phyloP scores from a whole-genome alignment of 2,329 filamentous ascomycete genomes.

The Phaeosphaeriaceae sp. region DNA sequence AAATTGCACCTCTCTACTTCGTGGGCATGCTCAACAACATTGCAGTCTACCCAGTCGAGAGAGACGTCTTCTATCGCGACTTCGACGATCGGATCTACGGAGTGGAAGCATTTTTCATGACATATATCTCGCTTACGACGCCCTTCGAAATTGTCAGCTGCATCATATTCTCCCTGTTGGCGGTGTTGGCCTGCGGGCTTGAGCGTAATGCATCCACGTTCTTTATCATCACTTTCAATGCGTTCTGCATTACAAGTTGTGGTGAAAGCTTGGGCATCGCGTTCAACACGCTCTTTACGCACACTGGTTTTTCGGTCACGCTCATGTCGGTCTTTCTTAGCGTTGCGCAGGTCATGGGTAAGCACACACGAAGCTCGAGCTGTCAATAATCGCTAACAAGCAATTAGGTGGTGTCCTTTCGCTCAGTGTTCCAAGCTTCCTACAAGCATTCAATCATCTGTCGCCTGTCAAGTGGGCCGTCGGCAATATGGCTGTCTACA shows the following conservation, averaged over 20 bases:
- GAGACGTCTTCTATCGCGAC: constrained; percentile 80
- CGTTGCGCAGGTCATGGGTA: constrained; percentile 71
- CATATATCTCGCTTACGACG: constrained; percentile 73
- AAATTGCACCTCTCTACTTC: constrained; percentile 75
- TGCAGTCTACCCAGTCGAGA: constrained; percentile 73
- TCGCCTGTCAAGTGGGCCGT: constrained; percentile 74
- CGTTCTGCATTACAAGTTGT: constrained; percentile 75
- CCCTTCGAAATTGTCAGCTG: constrained; percentile 74
- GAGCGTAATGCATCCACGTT: constrained; percentile 69
- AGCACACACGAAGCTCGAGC: background rate
- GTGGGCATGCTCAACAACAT: constrained; percentile 83
- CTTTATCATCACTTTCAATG: constrained; percentile 71
- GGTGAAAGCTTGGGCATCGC: constrained; percentile 80
- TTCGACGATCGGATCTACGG: constrained; percentile 76
- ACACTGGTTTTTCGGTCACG: constrained; percentile 79
- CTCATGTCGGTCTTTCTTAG: constrained; percentile 73
- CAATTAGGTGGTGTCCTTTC: constrained; percentile 67
- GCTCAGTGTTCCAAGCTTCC: constrained; percentile 70
- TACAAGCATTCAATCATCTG: constrained; percentile 74
- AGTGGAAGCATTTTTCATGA: constrained; percentile 72
- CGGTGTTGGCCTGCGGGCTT: constrained; percentile 70
- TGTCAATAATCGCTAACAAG: constrained; percentile 6
- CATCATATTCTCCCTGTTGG: constrained; percentile 70
- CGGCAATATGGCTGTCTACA: constrained; percentile 71
- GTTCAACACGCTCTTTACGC: constrained; percentile 78